A percentile compares a stretch with the other conserved stretches of the same genome.
Evolutionary conservation across 2,329 filamentous ascomycete genomes (phyloP).

Genomic region (Diplocarpon mali): DNA sequence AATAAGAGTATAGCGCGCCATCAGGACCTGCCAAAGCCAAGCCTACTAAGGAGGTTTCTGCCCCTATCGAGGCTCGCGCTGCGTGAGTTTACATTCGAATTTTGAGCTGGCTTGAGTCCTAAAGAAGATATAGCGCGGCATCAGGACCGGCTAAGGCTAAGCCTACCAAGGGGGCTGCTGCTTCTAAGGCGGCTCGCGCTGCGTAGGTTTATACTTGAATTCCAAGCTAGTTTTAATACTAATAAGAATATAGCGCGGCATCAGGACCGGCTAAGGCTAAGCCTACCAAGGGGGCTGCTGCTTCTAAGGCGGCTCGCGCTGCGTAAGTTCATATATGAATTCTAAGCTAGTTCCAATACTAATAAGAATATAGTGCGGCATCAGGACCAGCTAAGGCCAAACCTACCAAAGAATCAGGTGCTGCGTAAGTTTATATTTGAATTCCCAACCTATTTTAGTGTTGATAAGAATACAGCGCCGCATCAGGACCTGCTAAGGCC

Average conservation of each 20-base stretch:
- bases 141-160: constrained; percentile 1
- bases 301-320: too few species aligned
- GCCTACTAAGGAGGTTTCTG: too few species aligned
- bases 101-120: too few species aligned
- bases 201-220: background rate
- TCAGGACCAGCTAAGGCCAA: too few species aligned
- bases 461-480: background rate
- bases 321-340: too few species aligned
- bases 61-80: too few species aligned
- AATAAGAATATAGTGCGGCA: too few species aligned
- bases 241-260: background rate
- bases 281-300: too few species aligned
- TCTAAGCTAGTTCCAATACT: too few species aligned
- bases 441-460: background rate
- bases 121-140: background rate
- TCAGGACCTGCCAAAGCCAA: background rate
- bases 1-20: background rate
- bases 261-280: background rate
- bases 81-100: too few species aligned
- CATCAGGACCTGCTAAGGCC: background rate
- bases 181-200: background rate
- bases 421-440: background rate
- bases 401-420: too few species aligned
- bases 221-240: background rate
- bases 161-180: background rate